Percentiles rank a stretch among this genome's conserved stretches.
These are phyloP conservation scores for Rhodomyrtus psidioides DNA, from an alignment of 441 rosid genomes.

Conservation along the genomic window DNA sequence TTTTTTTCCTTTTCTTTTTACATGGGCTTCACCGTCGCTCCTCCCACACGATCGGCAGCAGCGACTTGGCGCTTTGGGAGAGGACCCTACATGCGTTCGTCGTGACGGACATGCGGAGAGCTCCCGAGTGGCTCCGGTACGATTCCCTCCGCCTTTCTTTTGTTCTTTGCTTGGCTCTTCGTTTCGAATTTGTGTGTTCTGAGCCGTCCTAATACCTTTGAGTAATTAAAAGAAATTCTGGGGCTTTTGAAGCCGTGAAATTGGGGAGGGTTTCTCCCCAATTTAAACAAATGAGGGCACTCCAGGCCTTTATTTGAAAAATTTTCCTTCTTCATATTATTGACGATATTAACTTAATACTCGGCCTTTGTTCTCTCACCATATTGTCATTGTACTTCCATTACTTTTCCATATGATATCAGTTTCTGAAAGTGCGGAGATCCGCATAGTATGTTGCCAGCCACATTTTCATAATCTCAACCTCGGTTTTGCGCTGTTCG, in stretches of 20 bases:
- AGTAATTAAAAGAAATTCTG: not conserved
- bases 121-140: constrained; percentile 28
- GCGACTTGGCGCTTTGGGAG: constrained; percentile 23
- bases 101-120: constrained; percentile 49
- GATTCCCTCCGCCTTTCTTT: not conserved
- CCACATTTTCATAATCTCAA: not conserved
- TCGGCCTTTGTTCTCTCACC: not conserved
- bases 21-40: not conserved
- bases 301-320: too few species aligned
- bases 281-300: too few species aligned
- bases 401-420: not conserved
- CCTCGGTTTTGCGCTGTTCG: not conserved
- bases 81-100: too few species aligned
- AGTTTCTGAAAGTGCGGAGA: not conserved
- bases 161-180: not conserved
- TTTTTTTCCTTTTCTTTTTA: too few species aligned
- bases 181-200: not conserved
- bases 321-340: not conserved
- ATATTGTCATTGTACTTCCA: not conserved
- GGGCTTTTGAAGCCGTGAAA: not conserved
- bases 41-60: not conserved
- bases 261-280: not conserved
- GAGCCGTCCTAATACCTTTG: not conserved
- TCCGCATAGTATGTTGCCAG: not conserved
- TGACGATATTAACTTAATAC: not conserved